These are phyloP conservation scores for Citrus hindsii DNA, from an alignment of 345 rosid species.

Conservation along the genomic window DNA sequence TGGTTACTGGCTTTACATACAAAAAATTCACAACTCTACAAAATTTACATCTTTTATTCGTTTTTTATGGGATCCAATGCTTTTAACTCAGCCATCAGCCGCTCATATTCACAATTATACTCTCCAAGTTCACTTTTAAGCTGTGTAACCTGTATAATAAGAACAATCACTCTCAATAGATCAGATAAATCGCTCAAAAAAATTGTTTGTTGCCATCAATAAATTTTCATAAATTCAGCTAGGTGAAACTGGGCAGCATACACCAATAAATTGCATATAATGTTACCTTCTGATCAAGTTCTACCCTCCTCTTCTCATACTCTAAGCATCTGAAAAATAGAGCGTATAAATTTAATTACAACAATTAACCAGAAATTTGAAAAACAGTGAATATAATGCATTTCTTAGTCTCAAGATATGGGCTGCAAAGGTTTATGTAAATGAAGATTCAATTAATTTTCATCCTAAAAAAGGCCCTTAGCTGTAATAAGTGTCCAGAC, in stretches of 20 bases:
- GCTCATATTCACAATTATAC: conserved; percentile 36
- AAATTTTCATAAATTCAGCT: neutral
- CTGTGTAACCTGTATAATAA: conserved; percentile 41
- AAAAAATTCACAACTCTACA: conserved; percentile 16
- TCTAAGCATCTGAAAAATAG: conserved; percentile 56
- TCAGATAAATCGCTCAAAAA: neutral
- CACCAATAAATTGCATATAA: neutral
- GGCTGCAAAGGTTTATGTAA: neutral
- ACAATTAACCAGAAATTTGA: neutral
- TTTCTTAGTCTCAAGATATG: neutral
- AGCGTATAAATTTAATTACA: neutral
- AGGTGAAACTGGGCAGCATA: neutral
- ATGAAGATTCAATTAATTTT: neutral
- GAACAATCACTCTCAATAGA: neutral
- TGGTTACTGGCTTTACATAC: neutral
- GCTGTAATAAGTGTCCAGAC: neutral
- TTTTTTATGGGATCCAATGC: conserved; percentile 33
- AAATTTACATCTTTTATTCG: conserved; percentile 36
- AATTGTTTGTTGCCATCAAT: neutral
- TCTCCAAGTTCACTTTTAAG: conserved; percentile 49
- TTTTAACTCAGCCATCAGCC: conserved; percentile 37
- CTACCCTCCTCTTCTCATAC: conserved; percentile 50
- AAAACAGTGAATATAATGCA: neutral
- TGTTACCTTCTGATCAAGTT: conserved; percentile 63
- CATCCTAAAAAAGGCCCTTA: neutral